Conservation (phyloP, 164 flowering plant genomes). For the Chimonanthus praecox region DNA sequence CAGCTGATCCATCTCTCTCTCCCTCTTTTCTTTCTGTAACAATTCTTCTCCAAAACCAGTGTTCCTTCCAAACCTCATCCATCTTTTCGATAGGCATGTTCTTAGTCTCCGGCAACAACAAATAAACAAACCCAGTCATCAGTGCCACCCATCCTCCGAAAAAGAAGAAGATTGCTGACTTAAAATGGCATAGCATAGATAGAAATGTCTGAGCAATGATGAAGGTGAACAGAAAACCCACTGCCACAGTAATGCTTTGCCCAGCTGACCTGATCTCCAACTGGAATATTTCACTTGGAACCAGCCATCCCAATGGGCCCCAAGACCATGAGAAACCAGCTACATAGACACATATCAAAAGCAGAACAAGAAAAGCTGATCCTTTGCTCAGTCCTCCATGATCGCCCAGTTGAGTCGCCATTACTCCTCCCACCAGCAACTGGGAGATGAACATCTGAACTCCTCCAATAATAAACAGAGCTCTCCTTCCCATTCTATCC, state of each 20-base stretch:
- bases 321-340: conserved; percentile 24
- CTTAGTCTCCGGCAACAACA: conserved; percentile 28
- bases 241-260: conserved; percentile 21
- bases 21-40: conserved; percentile 2
- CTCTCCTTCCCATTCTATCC: conserved; percentile 17
- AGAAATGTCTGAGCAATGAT: conserved; percentile 23
- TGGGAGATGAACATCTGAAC: conserved; percentile 22
- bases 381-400: conserved; percentile 14
- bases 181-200: conserved; percentile 29
- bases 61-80: conserved; percentile 21
- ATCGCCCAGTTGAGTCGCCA: conserved; percentile 22
- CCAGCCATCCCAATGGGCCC: conserved; percentile 29
- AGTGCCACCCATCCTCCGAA: conserved; percentile 29
- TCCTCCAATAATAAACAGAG: conserved; percentile 21
- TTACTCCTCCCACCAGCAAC: conserved; percentile 16
- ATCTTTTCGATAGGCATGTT: conserved; percentile 21
- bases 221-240: conserved; percentile 22
- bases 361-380: conserved; percentile 16
- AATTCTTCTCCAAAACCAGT: conserved; percentile 23
- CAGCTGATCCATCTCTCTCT: background rate
- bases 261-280: conserved; percentile 27
- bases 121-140: conserved; percentile 25
- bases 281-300: conserved; percentile 29
- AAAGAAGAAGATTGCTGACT: conserved; percentile 28
- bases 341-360: conserved; percentile 19